phyloP scores from a whole-genome alignment of 2,329 filamentous ascomycete species.

The Cryphonectria parasitica region DNA sequence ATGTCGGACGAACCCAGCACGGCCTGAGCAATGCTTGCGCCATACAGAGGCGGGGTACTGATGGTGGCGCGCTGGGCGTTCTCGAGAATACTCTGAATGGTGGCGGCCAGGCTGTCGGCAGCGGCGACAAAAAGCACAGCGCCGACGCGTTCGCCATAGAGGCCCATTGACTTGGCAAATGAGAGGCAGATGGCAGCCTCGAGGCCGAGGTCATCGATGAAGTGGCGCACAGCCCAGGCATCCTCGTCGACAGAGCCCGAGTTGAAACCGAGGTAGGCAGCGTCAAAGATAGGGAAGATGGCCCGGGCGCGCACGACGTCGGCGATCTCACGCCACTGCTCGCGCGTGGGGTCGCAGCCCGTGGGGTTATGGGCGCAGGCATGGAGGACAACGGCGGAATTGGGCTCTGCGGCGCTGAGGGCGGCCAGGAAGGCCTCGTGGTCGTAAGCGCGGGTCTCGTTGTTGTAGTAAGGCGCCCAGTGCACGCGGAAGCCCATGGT shows the following conservation, averaged over 20 bases:
- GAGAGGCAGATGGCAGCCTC: constrained; percentile 63
- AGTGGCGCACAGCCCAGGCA: constrained; percentile 38
- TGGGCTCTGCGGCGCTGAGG: constrained; percentile 35
- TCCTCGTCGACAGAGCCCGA: constrained; percentile 38
- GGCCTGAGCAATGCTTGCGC: constrained; percentile 40
- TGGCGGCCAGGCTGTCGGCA: constrained; percentile 26
- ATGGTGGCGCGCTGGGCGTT: constrained; percentile 41
- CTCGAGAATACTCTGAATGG: constrained; percentile 37
- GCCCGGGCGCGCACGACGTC: constrained; percentile 30
- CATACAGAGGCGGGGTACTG: constrained; percentile 42
- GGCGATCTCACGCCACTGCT: constrained; percentile 40
- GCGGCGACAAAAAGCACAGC: constrained; percentile 36
- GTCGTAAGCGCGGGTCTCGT: constrained; percentile 39
- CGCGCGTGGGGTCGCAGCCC: constrained; percentile 43
- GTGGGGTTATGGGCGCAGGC: constrained; percentile 50
- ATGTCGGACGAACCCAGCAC: constrained; percentile 39
- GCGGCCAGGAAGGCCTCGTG: constrained; percentile 37
- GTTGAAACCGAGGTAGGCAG: constrained; percentile 40
- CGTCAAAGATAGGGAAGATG: constrained; percentile 40
- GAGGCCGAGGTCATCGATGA: constrained; percentile 41
- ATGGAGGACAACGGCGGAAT: constrained; percentile 42
- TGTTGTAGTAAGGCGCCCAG: constrained; percentile 44
- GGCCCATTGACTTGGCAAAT: constrained; percentile 63
- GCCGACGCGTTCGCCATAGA: constrained; percentile 45
- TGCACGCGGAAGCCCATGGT: constrained; percentile 40